Percentiles rank a stretch among this genome's conserved stretches.
Conservation (phyloP, 164 flowering plant genomes). For the Berberis vulgaris region DNA sequence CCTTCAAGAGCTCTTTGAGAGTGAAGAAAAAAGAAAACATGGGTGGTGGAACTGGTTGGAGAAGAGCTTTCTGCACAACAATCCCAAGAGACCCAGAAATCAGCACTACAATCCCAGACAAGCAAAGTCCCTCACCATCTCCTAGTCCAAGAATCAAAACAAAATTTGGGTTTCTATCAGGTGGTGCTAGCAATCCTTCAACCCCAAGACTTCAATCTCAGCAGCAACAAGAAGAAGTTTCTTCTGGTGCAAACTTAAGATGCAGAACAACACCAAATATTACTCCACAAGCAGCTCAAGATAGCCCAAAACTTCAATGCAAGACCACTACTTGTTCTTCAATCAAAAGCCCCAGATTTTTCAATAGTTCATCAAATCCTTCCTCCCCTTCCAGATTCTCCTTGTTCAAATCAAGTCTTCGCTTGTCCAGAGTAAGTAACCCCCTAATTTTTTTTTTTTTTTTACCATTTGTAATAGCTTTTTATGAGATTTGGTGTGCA, state of each 20-base stretch:
- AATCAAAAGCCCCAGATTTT: conserved; percentile 20
- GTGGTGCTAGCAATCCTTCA: conserved; percentile 48
- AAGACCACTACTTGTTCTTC: conserved; percentile 23
- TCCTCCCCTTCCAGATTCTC: conserved; percentile 68
- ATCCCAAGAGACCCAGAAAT: conserved; percentile 39
- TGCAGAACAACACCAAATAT: conserved; percentile 22
- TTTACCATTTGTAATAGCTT: no score
- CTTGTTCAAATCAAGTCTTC: conserved; percentile 63
- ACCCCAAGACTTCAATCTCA: conserved; percentile 51
- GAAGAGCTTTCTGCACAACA: conserved; percentile 85
- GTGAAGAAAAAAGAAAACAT: background rate
- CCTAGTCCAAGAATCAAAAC: conserved; percentile 36
- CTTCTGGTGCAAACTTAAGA: conserved; percentile 20
- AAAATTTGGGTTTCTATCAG: conserved; percentile 43
- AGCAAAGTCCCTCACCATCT: background rate
- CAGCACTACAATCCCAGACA: conserved; percentile 8
- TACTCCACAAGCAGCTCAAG: conserved; percentile 16
- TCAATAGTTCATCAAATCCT: conserved; percentile 30
- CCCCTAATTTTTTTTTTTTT: no score
- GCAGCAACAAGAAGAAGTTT: background rate
- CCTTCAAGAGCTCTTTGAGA: background rate
- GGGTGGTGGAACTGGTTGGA: conserved; percentile 56
- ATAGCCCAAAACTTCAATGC: conserved; percentile 51
- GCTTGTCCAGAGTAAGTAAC: conserved; percentile 52
- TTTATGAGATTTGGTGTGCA: no score